Evolutionary conservation across 1,139 yeast species (phyloP), one percentile per base, ranked within the genome.

Genomic region (Hansenula sp.): DNA sequence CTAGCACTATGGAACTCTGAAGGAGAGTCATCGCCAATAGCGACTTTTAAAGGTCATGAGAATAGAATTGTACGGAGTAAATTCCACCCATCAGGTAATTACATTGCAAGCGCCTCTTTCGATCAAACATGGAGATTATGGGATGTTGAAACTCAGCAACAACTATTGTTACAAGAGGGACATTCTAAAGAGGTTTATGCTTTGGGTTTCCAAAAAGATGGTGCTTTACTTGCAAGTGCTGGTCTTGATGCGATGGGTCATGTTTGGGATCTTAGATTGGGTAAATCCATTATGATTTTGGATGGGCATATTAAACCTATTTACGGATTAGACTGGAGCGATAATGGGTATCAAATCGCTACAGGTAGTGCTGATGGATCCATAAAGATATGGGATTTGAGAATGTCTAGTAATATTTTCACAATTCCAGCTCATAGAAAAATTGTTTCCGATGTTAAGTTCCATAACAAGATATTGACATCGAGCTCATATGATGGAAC

Each of bases 121-220:
- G 99, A 93, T 61, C 75, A 74, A 48, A 89, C 96, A 0, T 93
- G 98, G 97, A 76, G 89, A 48, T 61, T 90, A 7, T 90, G 96
- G 96, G 97, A 93, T 61, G 51, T 79, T 0, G 66, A 67, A 11
- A 76, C 70, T 2, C 70, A 69, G 38, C 54, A 58, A 27, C 76
- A 75, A 44, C 52, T 84, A 7, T 66, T 72, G 27, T 57, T 69
- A 40, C 98, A 93, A 61, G 96, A 89, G 58, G 97, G 98, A 0
- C 98, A 93, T 58, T 71, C 89, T 1, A 83, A 80, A 54, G 93
- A 81, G 46, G 81, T 91, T 0, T 81, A 79, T 51, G 61, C 82
- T 1, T 66, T 87, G 3, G 65, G 77, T 1, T 75, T 85, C 51
- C 96, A 91, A 46, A 73, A 75, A 0, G 96, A 90, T 58, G 98